Conservation (phyloP, 768 basidiomycete species). For the Postia placenta region DNA sequence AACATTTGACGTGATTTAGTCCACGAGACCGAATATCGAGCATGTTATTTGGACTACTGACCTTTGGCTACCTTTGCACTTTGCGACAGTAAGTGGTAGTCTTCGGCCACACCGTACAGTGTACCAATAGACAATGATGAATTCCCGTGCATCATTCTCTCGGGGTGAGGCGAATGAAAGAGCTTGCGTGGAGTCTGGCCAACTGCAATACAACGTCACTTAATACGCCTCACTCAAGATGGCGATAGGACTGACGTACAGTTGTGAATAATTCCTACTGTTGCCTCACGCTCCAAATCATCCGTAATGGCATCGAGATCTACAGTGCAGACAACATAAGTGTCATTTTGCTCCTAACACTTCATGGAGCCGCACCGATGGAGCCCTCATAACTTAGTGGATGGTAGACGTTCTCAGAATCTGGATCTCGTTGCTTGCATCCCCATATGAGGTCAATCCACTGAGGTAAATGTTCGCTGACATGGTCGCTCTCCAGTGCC, state of each 20-base stretch:
- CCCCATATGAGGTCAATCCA: conserved; percentile 98
- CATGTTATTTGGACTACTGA: too few relatives aligned
- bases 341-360: background rate
- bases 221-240: background rate
- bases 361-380: conserved; percentile 43
- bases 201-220: conserved; percentile 37
- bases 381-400: conserved; percentile 91
- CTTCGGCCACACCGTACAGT: conserved; percentile 78
- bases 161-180: conserved; percentile 72
- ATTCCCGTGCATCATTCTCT: conserved; percentile 65
- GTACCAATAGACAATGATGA: conserved; percentile 65
- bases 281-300: conserved; percentile 84
- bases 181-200: conserved; percentile 90
- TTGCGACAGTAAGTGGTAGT: conserved; percentile 63
- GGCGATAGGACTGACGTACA: conserved; percentile 41
- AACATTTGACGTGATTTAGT: background rate
- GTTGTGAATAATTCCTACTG: conserved; percentile 93
- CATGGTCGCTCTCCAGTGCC: conserved; percentile 86
- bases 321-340: conserved; percentile 23
- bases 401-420: conserved; percentile 82
- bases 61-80: conserved; percentile 52
- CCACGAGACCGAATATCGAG: conserved; percentile 2
- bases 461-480: conserved; percentile 73
- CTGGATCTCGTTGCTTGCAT: conserved; percentile 72
- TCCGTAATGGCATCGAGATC: conserved; percentile 85